Percentiles rank a stretch among this genome's conserved stretches.
Conservation (phyloP, 179 eudicot species). For the Silene noctiflora region DNA sequence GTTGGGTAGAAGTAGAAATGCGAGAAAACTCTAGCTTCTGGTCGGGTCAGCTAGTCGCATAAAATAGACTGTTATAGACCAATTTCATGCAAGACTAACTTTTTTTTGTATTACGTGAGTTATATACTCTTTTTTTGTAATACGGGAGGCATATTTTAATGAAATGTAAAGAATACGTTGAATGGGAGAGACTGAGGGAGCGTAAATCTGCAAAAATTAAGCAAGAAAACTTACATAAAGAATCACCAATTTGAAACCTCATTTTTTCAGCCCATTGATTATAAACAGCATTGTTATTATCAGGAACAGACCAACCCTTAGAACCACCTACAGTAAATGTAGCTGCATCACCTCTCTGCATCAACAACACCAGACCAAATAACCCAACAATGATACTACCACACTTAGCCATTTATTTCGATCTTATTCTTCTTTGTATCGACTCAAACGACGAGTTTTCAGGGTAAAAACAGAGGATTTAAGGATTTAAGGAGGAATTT, state of each 20-base stretch:
- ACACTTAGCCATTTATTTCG: constrained; percentile 25
- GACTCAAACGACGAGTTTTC: background rate
- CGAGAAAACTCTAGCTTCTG: too few relatives aligned
- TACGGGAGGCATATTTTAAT: too few relatives aligned
- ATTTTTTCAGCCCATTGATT: constrained; percentile 82
- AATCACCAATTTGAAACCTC: constrained; percentile 74
- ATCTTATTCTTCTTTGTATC: background rate
- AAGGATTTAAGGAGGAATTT: background rate
- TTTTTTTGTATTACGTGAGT: too few relatives aligned
- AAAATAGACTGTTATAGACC: too few relatives aligned
- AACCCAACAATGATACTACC: constrained; percentile 31
- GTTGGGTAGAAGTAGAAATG: too few relatives aligned
- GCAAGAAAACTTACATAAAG: constrained; percentile 54
- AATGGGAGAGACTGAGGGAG: too few relatives aligned
- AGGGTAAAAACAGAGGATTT: background rate
- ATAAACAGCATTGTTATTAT: constrained; percentile 36
- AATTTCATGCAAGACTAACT: too few relatives aligned
- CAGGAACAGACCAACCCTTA: constrained; percentile 62
- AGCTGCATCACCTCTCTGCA: constrained; percentile 43
- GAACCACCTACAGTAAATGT: constrained; percentile 78
- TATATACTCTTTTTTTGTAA: too few relatives aligned
- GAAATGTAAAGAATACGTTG: too few relatives aligned
- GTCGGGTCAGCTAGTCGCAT: too few relatives aligned
- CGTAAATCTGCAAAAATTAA: background rate
- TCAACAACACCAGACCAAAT: constrained; percentile 36